phyloP scores from a whole-genome alignment of 2,329 filamentous ascomycete genomes.

The Cadophora sp. region DNA sequence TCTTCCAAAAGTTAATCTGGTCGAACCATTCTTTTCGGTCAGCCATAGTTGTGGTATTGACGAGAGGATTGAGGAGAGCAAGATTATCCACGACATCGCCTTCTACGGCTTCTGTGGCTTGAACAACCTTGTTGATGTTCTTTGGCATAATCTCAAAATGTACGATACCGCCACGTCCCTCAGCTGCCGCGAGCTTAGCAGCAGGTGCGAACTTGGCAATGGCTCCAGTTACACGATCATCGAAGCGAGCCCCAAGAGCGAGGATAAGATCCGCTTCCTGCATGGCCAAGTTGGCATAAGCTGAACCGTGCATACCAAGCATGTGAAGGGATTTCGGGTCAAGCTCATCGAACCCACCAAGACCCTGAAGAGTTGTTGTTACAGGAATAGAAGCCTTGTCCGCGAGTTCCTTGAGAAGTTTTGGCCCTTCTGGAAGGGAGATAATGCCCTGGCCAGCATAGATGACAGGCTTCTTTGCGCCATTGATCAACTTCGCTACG shows the following conservation, averaged over 20 bases:
- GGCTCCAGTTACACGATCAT: slow-evolving; percentile 89
- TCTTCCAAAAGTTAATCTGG: slow-evolving; percentile 91
- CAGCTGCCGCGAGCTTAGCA: slow-evolving; percentile 82
- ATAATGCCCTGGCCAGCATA: slow-evolving; percentile 94
- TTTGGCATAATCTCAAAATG: slow-evolving; percentile 99
- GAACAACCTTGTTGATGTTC: slow-evolving; percentile 99
- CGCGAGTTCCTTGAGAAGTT: slow-evolving; percentile 82
- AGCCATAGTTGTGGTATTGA: slow-evolving; percentile 65
- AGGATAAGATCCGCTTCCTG: slow-evolving; percentile 97
- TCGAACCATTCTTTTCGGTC: slow-evolving; percentile 86
- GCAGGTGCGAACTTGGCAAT: slow-evolving; percentile 87
- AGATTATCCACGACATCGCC: slow-evolving; percentile 89
- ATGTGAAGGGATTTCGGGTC: slow-evolving; percentile 96
- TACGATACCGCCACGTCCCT: slow-evolving; percentile 90
- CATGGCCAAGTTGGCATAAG: slow-evolving; percentile 98
- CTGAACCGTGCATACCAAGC: slow-evolving; percentile 98
- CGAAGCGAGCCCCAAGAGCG: slow-evolving; percentile 90
- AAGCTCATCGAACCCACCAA: slow-evolving; percentile 91
- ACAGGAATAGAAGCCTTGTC: slow-evolving; percentile 93
- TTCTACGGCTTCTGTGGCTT: slow-evolving; percentile 94
- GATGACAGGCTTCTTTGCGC: slow-evolving; percentile 91
- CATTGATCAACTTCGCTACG: slow-evolving; percentile 83
- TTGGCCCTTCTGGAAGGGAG: slow-evolving; percentile 77
- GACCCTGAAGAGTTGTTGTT: slow-evolving; percentile 92
- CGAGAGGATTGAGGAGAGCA: slow-evolving; percentile 72